phyloP scores from a whole-genome alignment of 2,329 filamentous ascomycete genomes.

The Cladophialophora chaetospira region DNA sequence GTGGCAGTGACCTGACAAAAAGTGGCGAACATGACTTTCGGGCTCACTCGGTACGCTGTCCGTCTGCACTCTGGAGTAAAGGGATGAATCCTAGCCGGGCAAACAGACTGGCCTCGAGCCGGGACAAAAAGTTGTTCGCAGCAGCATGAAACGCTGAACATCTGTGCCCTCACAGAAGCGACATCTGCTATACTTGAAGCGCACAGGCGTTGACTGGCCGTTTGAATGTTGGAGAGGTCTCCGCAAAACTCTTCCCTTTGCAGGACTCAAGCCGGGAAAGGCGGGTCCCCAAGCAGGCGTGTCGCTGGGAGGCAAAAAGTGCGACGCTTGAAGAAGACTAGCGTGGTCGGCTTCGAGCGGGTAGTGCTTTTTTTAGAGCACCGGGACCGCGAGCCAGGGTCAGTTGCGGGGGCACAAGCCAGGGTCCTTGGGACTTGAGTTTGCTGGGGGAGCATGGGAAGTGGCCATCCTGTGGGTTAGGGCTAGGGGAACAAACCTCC shows the following conservation, averaged over 20 bases:
- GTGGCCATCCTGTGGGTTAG: conserved; percentile 3
- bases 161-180: conserved; percentile 7
- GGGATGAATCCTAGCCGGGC: neutral
- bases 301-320: conserved; percentile 8
- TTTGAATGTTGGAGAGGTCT: conserved; percentile 5
- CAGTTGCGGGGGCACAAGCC: neutral
- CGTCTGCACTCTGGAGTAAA: neutral
- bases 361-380: conserved; percentile 12
- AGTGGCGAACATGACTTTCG: conserved; percentile 16
- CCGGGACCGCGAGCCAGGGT: neutral
- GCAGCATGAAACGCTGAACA: conserved; percentile 11
- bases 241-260: conserved; percentile 5
- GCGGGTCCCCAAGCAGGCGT: conserved; percentile 6
- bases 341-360: conserved; percentile 8
- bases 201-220: conserved; percentile 3
- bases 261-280: neutral
- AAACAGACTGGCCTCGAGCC: too few relatives aligned
- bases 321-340: neutral
- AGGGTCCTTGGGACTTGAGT: neutral
- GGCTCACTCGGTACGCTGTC: neutral
- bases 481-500: conserved; percentile 8
- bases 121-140: neutral
- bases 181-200: conserved; percentile 1
- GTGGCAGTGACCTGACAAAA: conserved; percentile 7
- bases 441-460: conserved; percentile 12